A percentile compares a stretch with the other conserved stretches of the same genome.
These are phyloP conservation scores for Claviceps humidiphila DNA, from an alignment of 2,329 filamentous ascomycete genomes.

Conservation along the genomic window DNA sequence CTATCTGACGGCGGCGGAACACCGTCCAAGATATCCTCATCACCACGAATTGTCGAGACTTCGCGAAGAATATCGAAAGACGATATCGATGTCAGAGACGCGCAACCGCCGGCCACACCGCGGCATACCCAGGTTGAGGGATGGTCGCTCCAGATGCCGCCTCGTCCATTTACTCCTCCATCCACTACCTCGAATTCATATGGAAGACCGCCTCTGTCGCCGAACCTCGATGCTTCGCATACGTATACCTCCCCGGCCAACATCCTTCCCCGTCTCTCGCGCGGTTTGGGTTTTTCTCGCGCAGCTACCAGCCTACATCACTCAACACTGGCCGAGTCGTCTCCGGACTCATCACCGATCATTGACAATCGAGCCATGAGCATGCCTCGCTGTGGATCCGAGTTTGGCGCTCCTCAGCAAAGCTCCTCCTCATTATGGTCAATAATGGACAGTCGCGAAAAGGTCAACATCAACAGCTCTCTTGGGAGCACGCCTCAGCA, in stretches of 20 bases:
- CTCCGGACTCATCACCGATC: slow-evolving; percentile 81
- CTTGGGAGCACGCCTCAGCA: slow-evolving; percentile 52
- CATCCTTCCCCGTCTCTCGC: slow-evolving; percentile 74
- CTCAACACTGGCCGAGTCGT: slow-evolving; percentile 82
- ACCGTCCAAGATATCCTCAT: slow-evolving; percentile 42
- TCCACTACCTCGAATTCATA: slow-evolving; percentile 21
- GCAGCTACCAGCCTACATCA: slow-evolving; percentile 92
- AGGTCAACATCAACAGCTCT: slow-evolving; percentile 64
- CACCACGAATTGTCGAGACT: slow-evolving; percentile 43
- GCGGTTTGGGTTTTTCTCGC: slow-evolving; percentile 84
- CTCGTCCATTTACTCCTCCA: slow-evolving; percentile 24
- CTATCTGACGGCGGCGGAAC: slow-evolving; percentile 50
- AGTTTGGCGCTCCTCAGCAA: slow-evolving; percentile 42
- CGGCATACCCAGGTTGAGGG: slow-evolving; percentile 53
- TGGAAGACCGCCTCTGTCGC: slow-evolving; percentile 58
- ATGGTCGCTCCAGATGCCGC: slow-evolving; percentile 31
- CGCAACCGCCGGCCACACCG: slow-evolving; percentile 52
- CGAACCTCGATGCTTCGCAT: slow-evolving; percentile 72
- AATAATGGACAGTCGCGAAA: slow-evolving; percentile 55
- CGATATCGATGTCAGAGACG: slow-evolving; percentile 42
- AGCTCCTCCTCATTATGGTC: slow-evolving; percentile 62
- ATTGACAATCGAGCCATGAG: slow-evolving; percentile 55
- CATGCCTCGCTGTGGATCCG: slow-evolving; percentile 41
- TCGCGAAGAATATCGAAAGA: slow-evolving; percentile 48
- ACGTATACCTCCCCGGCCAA: slow-evolving; percentile 81